Evolutionary conservation across 345 rosid genomes (phyloP), one percentile per base, ranked within the genome.

Genomic region (Draba incana): DNA sequence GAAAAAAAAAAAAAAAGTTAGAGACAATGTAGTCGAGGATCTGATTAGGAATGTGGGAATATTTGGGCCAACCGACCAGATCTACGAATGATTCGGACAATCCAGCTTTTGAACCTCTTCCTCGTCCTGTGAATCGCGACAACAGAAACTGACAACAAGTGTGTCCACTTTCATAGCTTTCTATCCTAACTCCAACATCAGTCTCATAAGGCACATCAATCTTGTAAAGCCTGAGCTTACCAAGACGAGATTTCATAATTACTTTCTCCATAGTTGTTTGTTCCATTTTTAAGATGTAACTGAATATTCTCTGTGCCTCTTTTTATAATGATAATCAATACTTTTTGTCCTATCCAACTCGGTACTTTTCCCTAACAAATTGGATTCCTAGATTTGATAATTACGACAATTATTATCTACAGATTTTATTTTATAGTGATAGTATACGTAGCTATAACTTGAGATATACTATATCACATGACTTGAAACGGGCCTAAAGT

Each of bases 171-270:
- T 1, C 15, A 23, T 0, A 1, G 35, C 1, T 54, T 13, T 5
- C 0, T 57, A 68, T 0, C 4, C 25, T 4, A 68, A 57, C 61
- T 41, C 53, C 61, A 0, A 51, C 24, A 42, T 51, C 28, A 70
- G 53, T 20, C 13, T 51, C 45, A 20, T 0, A 28, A 30, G 62
- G 54, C 45, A 30, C 74, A 51, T 70, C 67, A 51, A 60, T 28
- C 13, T 51, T 60, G 61, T 70, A 51, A 27, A 69, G 66, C 13
- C 33, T 41, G 10, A 41, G 30, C 0, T 14, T 16, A 37, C 15
- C 66, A 0, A 69, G 59, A 57, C 64, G 38, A 7, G 30, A 6
- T 69, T 50, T 69, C 51, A 15, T 57, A 6, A 39, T 38, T 25
- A 13, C 16, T 33, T 13, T 28, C 15, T 10, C 4, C 44, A 15